Evolutionary conservation across 805 yeast genomes (phyloP).

Genomic region (Kazachstania taianensis): DNA sequence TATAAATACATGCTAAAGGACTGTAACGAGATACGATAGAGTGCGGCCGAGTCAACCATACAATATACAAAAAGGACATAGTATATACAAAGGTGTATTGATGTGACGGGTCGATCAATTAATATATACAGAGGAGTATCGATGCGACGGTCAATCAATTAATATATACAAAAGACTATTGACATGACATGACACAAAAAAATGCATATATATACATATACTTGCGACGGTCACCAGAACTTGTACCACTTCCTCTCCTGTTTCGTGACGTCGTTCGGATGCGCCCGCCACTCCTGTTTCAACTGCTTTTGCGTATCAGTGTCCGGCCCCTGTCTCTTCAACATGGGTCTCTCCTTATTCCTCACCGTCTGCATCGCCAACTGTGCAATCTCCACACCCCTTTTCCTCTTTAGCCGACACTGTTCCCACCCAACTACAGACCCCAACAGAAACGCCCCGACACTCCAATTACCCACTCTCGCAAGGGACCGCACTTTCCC

Average conservation of each 20-base stretch:
- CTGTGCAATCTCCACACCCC: conserved; percentile 55
- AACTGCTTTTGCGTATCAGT: conserved; percentile 15
- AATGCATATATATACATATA: conserved; percentile 1
- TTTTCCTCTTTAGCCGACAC: conserved; percentile 63
- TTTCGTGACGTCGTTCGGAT: conserved; percentile 5
- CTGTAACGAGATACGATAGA: too few species aligned
- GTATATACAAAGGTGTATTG: too few species aligned
- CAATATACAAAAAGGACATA: too few species aligned
- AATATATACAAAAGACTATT: too few species aligned
- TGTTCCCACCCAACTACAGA: conserved; percentile 87
- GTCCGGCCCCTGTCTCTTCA: background rate
- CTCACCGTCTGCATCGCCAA: conserved; percentile 47
- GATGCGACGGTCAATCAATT: too few species aligned
- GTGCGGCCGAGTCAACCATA: too few species aligned
- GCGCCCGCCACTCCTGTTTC: conserved; percentile 8
- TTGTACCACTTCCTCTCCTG: conserved; percentile 20
- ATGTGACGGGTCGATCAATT: too few species aligned
- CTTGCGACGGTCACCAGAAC: conserved; percentile 19
- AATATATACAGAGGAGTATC: too few species aligned
- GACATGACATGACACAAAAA: background rate
- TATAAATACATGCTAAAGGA: too few species aligned
- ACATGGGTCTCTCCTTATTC: conserved; percentile 13
- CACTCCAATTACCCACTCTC: conserved; percentile 70
- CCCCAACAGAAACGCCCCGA: conserved; percentile 71
- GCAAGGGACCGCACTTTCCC: too few species aligned